Evolutionary conservation across 208 protist genomes (phyloP), one percentile per base, ranked within the genome.

Genomic region (Trypanosoma mega): DNA sequence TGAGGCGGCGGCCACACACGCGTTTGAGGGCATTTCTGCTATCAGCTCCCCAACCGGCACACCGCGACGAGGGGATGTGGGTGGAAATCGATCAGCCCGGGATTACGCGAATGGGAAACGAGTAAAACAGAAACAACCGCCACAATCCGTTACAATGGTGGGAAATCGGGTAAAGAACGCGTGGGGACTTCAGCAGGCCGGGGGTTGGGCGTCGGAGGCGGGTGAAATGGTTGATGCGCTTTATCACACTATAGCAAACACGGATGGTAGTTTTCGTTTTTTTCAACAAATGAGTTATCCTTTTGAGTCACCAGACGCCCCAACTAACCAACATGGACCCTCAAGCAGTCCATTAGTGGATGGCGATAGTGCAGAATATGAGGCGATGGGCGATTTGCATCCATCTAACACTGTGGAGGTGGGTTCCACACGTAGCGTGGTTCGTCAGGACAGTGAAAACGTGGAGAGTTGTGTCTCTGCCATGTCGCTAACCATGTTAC

Each of bases 251-350:
- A 63, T 89, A 11, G 53, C 54, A 6, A 43, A 64, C 33, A 63
- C 64, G 20, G 76, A 72, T 41, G 76, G 69, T 3, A 61, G 47
- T 0, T 93, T 89, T 64, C 71, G 64, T 31, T 82, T 86, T 50
- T 81, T 74, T 33, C 87, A 91, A 51, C 73, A 66, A 36, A 59
- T 93, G 18, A 67, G 73, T 63, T 89, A 93, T 65, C 87, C 87
- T 1, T 65, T 89, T 18, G 78, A 87, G 24, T 21, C 73, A 24
- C 46, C 59, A 4, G 66, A 57, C 37, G 16, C 36, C 2, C 3
- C 16, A 3, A 2, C 23, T 2, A 62, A 55, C 6, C 21, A 46
- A 12, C 11, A 6, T 23, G 18, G 2, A 3, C 23, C 12, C 31
- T 43, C 11, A 36, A 12, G 0, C 16, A 11, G 23, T 33, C 16